A percentile compares a stretch with the other conserved stretches of the same genome.
These are phyloP conservation scores for Hygrocybe coccinea DNA, from an alignment of 768 basidiomycete genomes.

Conservation along the genomic window DNA sequence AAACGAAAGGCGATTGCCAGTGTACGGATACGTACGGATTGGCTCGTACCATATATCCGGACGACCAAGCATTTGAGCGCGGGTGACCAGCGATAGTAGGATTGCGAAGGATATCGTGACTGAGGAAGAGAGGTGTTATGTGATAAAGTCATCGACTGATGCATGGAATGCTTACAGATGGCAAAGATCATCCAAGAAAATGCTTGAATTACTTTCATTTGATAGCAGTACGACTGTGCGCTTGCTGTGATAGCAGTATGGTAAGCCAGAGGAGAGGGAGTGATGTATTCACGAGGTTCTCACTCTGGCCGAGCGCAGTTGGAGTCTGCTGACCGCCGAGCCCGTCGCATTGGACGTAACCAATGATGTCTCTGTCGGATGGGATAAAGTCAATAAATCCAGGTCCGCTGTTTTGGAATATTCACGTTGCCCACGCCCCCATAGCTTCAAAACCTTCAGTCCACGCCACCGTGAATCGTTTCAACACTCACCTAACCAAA, in stretches of 20 bases:
- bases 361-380: slow-evolving; percentile 55
- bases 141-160: background rate
- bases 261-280: background rate
- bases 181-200: slow-evolving; percentile 74
- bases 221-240: slow-evolving; percentile 57
- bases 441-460: slow-evolving; percentile 37
- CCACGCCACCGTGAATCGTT: background rate
- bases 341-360: slow-evolving; percentile 53
- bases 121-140: slow-evolving; percentile 29
- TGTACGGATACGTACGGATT: slow-evolving; percentile 24
- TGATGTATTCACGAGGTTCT: slow-evolving; percentile 19
- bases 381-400: slow-evolving; percentile 2
- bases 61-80: slow-evolving; percentile 51
- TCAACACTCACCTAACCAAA: slow-evolving; percentile 62
- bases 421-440: slow-evolving; percentile 72
- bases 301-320: slow-evolving; percentile 55
- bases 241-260: slow-evolving; percentile 41
- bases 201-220: slow-evolving; percentile 75
- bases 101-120: slow-evolving; percentile 47
- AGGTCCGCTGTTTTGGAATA: background rate
- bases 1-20: slow-evolving; percentile 27
- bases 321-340: slow-evolving; percentile 39
- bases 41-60: slow-evolving; percentile 55
- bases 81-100: slow-evolving; percentile 51
- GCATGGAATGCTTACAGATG: slow-evolving; percentile 15